These are phyloP conservation scores for Tolypocladium paradoxum DNA, from an alignment of 2,329 filamentous ascomycete genomes.

Conservation along the genomic window DNA sequence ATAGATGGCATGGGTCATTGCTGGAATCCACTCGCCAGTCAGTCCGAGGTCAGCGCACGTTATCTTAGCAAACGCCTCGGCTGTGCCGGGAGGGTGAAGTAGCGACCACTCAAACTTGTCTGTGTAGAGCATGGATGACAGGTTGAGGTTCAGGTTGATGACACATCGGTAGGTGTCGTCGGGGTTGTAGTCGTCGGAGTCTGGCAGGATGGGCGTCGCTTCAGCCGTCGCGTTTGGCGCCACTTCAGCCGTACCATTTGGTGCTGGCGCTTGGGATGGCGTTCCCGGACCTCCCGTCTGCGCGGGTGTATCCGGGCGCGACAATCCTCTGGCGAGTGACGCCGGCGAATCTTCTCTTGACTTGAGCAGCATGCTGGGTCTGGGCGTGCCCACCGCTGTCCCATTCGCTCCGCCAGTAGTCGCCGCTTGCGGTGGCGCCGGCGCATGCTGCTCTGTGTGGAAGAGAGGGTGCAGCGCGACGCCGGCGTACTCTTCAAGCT, in stretches of 20 bases:
- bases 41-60: conserved; percentile 90
- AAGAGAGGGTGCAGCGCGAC: conserved; percentile 91
- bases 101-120: conserved; percentile 98
- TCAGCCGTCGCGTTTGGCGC: conserved; percentile 52
- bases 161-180: conserved; percentile 94
- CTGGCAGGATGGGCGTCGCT: conserved; percentile 48
- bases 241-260: conserved; percentile 59
- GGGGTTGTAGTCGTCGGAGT: conserved; percentile 69
- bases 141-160: conserved; percentile 80
- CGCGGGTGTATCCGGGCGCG: conserved; percentile 46
- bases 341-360: conserved; percentile 28
- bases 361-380: conserved; percentile 18
- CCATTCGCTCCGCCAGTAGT: conserved; percentile 7
- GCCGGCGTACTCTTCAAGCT: conserved; percentile 91
- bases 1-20: conserved; percentile 93
- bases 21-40: conserved; percentile 84
- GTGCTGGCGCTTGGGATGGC: conserved; percentile 30
- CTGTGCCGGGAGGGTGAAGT: conserved; percentile 80
- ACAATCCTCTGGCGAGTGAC: conserved; percentile 21
- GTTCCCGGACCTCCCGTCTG: conserved; percentile 40
- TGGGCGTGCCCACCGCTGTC: conserved; percentile 15
- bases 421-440: conserved; percentile 11
- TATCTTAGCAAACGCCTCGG: conserved; percentile 82
- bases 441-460: conserved; percentile 42
- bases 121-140: conserved; percentile 83